Conservation (phyloP, 208 protist genomes). For the Wallacemonas sp. region DNA sequence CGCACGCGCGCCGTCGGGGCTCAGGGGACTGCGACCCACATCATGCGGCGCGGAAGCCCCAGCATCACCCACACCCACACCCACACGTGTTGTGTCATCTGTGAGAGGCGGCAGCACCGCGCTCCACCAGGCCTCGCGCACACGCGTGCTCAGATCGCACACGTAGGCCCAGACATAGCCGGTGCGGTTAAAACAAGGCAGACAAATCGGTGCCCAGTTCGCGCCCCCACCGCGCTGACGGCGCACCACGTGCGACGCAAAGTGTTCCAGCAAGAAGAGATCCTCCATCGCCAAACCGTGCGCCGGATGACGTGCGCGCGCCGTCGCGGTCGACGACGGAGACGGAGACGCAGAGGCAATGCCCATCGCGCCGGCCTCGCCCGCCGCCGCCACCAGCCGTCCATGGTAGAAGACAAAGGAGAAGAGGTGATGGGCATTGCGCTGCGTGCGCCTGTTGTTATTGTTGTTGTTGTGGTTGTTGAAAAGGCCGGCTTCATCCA, state of each 20-base stretch:
- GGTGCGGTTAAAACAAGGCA: slow-evolving; percentile 68
- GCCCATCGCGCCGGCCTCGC: slow-evolving; percentile 16
- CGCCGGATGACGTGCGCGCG: background rate
- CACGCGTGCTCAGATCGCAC: slow-evolving; percentile 35
- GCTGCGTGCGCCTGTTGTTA: no score
- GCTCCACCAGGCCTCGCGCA: slow-evolving; percentile 21
- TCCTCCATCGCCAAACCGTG: slow-evolving; percentile 47
- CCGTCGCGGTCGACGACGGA: no score
- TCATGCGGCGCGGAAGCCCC: no score
- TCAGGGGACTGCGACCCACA: no score
- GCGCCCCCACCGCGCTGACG: slow-evolving; percentile 56
- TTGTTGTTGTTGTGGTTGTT: no score
- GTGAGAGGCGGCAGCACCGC: background rate
- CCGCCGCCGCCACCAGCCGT: slow-evolving; percentile 34
- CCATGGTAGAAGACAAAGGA: slow-evolving; percentile 49
- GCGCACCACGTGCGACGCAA: slow-evolving; percentile 41
- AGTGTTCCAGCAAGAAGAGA: slow-evolving; percentile 60
- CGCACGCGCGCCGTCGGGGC: no score
- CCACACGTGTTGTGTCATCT: background rate
- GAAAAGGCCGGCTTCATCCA: no score
- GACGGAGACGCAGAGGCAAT: background rate
- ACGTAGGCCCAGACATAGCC: slow-evolving; percentile 86
- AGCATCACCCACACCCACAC: no score
- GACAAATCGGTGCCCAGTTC: slow-evolving; percentile 72
- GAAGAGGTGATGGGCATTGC: slow-evolving; percentile 42